Evolutionary conservation across 768 basidiomycete genomes (phyloP).

Genomic region (Lentinula detonsa): DNA sequence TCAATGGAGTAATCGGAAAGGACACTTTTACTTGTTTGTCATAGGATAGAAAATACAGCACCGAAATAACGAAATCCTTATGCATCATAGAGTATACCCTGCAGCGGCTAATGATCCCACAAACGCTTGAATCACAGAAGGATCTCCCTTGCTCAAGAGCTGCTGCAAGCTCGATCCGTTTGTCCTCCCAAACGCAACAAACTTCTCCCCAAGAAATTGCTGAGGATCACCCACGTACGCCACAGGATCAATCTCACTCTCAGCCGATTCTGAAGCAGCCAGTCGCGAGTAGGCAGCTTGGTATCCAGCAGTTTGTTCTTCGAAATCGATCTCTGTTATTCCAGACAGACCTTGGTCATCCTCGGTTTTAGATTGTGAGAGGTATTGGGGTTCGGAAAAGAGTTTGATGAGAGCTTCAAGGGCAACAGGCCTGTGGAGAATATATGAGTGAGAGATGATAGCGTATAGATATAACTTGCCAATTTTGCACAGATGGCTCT

Average conservation of each 20-base stretch:
- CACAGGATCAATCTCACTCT: conserved; percentile 45
- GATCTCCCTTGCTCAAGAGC: conserved; percentile 28
- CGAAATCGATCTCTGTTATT: conserved; percentile 75
- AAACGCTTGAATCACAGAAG: conserved; percentile 20
- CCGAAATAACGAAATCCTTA: background rate
- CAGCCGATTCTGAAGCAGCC: conserved; percentile 65
- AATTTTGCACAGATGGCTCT: conserved; percentile 54
- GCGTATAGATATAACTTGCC: conserved; percentile 36
- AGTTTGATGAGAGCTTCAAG: conserved; percentile 72
- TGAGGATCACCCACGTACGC: conserved; percentile 53
- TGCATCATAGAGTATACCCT: conserved; percentile 1
- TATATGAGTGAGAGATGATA: background rate
- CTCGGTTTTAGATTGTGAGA: conserved; percentile 30
- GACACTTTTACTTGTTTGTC: too few species aligned
- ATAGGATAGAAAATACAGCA: background rate
- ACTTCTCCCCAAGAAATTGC: conserved; percentile 43
- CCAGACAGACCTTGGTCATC: conserved; percentile 38
- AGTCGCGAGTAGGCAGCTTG: conserved; percentile 92
- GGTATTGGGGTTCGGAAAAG: conserved; percentile 72
- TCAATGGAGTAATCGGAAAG: too few species aligned
- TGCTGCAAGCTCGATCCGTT: conserved; percentile 15
- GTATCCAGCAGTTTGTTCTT: conserved; percentile 87
- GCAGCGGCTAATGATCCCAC: conserved; percentile 1
- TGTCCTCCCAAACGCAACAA: conserved; percentile 32
- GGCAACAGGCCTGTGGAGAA: conserved; percentile 49